phyloP scores from a whole-genome alignment of 805 yeast species.

The Kuraishia capsulata region DNA sequence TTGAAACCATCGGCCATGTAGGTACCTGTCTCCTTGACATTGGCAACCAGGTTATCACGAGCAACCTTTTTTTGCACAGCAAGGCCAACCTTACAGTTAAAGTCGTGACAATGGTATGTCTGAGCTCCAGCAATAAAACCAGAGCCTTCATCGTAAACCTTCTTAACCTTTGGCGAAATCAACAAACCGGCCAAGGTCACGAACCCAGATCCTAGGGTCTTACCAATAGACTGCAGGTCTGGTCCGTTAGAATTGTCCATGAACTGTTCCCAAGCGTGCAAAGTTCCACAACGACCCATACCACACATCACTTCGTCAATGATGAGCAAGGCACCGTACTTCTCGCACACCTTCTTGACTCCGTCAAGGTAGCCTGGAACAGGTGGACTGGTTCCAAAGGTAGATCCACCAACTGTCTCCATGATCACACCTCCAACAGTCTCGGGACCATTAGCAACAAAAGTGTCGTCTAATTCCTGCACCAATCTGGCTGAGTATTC shows the following conservation, averaged over 20 bases:
- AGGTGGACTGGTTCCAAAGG: constrained; percentile 35
- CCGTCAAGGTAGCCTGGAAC: constrained; percentile 39
- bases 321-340: constrained; percentile 40
- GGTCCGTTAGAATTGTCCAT: constrained; percentile 31
- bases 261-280: constrained; percentile 37
- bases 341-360: constrained; percentile 35
- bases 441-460: constrained; percentile 32
- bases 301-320: constrained; percentile 54
- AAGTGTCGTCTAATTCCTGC: constrained; percentile 30
- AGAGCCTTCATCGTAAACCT: constrained; percentile 28
- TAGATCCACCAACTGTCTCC: constrained; percentile 39
- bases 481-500: constrained; percentile 28
- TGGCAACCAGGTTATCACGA: constrained; percentile 24
- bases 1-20: constrained; percentile 29
- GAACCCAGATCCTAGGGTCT: constrained; percentile 39
- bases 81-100: constrained; percentile 36
- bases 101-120: constrained; percentile 40
- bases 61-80: constrained; percentile 35
- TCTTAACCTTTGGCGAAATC: constrained; percentile 29
- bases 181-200: constrained; percentile 39
- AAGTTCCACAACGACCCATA: constrained; percentile 41
- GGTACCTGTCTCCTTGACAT: constrained; percentile 33
- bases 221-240: constrained; percentile 39
- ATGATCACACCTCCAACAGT: constrained; percentile 32
- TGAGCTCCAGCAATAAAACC: constrained; percentile 35